These are phyloP conservation scores for Moesziomyces aphidis DNA, from an alignment of 1,284 basidiomycete species.

Conservation along the genomic window DNA sequence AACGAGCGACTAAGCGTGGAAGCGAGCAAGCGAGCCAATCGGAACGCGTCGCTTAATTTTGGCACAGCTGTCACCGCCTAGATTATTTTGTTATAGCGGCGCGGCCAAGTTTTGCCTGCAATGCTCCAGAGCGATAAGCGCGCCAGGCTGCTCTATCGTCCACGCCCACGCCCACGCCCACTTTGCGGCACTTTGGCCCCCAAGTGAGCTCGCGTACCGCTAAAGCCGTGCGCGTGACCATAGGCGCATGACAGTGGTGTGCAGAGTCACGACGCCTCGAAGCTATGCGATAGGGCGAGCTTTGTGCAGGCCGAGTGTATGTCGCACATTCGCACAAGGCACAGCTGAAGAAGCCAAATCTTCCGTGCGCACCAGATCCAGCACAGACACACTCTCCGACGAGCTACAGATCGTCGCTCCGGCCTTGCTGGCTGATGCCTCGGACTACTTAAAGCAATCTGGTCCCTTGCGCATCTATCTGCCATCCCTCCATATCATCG, in stretches of 20 bases:
- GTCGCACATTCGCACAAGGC: neutral
- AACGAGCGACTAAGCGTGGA: neutral
- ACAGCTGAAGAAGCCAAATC: neutral
- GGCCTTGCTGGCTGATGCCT: neutral
- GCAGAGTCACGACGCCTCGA: neutral
- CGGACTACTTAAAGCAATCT: neutral
- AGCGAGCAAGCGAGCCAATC: conserved; percentile 25
- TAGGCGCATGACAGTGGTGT: neutral
- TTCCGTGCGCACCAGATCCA: neutral
- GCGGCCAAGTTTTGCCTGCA: neutral
- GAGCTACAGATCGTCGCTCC: neutral
- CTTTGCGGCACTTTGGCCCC: neutral
- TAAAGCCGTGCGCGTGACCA: neutral
- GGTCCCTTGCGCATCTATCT: neutral
- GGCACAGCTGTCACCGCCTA: conserved; percentile 5
- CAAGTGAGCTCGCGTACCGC: neutral
- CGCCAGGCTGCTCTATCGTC: too few relatives aligned
- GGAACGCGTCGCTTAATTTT: conserved; percentile 15
- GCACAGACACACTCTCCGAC: neutral
- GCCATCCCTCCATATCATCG: neutral
- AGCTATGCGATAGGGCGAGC: neutral
- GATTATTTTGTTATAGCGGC: conserved; percentile 10
- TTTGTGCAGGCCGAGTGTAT: too few relatives aligned
- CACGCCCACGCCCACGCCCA: too few relatives aligned
- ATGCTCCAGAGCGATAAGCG: neutral